phyloP scores from a whole-genome alignment of 495 filamentous ascomycete species.

The Stereocaulon alpinum region DNA sequence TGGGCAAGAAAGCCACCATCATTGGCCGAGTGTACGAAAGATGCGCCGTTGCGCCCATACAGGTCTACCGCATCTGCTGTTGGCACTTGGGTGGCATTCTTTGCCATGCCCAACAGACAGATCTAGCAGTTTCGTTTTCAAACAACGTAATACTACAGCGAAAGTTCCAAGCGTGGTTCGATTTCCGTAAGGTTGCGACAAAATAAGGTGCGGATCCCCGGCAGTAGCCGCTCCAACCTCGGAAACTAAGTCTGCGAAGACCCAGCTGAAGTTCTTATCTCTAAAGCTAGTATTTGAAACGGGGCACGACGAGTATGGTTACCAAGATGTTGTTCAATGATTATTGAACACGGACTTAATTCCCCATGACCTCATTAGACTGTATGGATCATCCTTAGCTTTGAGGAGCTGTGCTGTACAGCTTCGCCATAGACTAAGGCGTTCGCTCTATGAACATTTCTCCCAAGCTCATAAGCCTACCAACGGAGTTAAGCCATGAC shows the following conservation, averaged over 20 bases:
- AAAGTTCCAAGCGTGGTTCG: too few species aligned
- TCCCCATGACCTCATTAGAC: background rate
- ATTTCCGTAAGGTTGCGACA: too few species aligned
- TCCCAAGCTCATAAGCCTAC: background rate
- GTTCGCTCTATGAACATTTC: background rate
- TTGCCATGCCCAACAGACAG: conserved; percentile 10
- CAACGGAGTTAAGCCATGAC: background rate
- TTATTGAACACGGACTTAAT: background rate
- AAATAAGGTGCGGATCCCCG: too few species aligned
- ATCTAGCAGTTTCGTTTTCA: background rate
- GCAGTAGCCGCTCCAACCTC: too few species aligned
- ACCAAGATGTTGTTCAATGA: background rate
- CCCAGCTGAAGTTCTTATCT: too few species aligned
- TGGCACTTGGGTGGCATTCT: conserved; percentile 9
- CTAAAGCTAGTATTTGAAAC: too few species aligned
- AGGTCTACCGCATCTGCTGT: conserved; percentile 5
- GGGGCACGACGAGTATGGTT: background rate
- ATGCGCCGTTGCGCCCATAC: background rate
- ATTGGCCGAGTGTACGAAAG: background rate
- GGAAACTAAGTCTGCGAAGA: too few species aligned
- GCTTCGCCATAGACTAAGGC: background rate
- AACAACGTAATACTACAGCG: background rate
- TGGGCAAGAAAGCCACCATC: conserved; percentile 39
- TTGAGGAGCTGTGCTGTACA: background rate
- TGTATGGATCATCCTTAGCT: background rate